These are phyloP conservation scores for Hypoxylon rickii DNA, from an alignment of 495 filamentous ascomycete genomes.

Conservation along the genomic window DNA sequence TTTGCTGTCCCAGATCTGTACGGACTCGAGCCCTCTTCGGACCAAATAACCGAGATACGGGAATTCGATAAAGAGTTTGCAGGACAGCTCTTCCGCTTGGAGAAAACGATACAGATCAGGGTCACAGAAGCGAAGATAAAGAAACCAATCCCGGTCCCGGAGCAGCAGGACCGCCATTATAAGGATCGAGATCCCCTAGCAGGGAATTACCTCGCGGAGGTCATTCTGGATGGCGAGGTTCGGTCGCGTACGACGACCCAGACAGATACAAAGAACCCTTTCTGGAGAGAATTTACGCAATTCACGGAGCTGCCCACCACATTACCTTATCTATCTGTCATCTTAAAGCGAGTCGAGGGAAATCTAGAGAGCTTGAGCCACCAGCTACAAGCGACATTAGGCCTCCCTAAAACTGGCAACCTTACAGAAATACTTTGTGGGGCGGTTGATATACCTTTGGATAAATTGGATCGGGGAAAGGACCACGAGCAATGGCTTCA, in stretches of 20 bases:
- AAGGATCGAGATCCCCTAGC: constrained; percentile 46
- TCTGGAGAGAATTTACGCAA: constrained; percentile 92
- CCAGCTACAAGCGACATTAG: constrained; percentile 50
- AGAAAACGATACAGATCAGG: constrained; percentile 60
- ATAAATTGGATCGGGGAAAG: constrained; percentile 76
- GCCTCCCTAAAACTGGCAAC: constrained; percentile 43
- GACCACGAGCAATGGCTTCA: constrained; percentile 92
- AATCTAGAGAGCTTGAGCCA: constrained; percentile 47
- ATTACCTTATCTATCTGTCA: constrained; percentile 76
- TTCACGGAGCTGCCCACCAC: constrained; percentile 84
- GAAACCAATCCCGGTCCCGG: constrained; percentile 30
- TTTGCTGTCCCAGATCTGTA: constrained; percentile 96
- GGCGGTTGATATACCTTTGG: constrained; percentile 80
- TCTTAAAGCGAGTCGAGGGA: constrained; percentile 73
- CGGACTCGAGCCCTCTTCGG: constrained; percentile 51
- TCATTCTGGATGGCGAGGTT: constrained; percentile 89
- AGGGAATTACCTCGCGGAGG: constrained; percentile 82
- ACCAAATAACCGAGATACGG: constrained; percentile 46
- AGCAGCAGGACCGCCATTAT: constrained; percentile 40
- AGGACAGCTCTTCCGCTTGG: constrained; percentile 60
- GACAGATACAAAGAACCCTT: constrained; percentile 78
- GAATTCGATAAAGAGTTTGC: constrained; percentile 45
- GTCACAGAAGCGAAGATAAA: constrained; percentile 64
- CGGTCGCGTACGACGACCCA: constrained; percentile 84
- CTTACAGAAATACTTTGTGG: constrained; percentile 61